Conservation (phyloP, 2,329 filamentous ascomycete genomes). For the Pyrenophora tritici-repentis region DNA sequence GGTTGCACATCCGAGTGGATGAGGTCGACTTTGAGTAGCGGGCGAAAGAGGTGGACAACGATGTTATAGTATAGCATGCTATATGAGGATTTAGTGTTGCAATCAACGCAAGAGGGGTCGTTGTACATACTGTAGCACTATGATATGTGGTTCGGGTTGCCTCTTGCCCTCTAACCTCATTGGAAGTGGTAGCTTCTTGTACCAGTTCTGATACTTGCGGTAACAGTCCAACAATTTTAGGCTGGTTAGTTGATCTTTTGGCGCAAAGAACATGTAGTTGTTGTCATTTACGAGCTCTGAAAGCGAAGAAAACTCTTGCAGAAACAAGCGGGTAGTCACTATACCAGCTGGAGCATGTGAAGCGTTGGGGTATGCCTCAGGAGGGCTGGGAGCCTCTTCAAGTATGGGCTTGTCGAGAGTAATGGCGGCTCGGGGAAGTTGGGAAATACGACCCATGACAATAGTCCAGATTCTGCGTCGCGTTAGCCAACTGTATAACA, state of each 20-base stretch:
- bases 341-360: constrained; percentile 15
- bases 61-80: constrained; percentile 72
- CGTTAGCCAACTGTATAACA: constrained; percentile 8
- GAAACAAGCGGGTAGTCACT: constrained; percentile 44
- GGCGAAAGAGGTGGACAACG: constrained; percentile 74
- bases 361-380: constrained; percentile 43
- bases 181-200: constrained; percentile 67
- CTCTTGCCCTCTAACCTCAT: constrained; percentile 55
- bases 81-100: constrained; percentile 10
- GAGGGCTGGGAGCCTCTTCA: constrained; percentile 62
- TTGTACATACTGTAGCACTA: constrained; percentile 73
- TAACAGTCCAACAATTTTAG: constrained; percentile 68
- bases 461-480: constrained; percentile 51
- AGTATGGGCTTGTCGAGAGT: constrained; percentile 54
- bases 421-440: constrained; percentile 55
- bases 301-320: constrained; percentile 67
- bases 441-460: constrained; percentile 53
- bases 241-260: constrained; percentile 67
- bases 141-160: constrained; percentile 72
- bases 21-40: constrained; percentile 67
- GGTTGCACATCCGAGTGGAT: constrained; percentile 65
- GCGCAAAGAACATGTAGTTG: constrained; percentile 73
- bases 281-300: constrained; percentile 76
- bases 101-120: neutral
- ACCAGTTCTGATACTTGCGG: constrained; percentile 73